Evolutionary conservation across 257 asterid genomes (phyloP).

Genomic region (Solanum chmielewskii): DNA sequence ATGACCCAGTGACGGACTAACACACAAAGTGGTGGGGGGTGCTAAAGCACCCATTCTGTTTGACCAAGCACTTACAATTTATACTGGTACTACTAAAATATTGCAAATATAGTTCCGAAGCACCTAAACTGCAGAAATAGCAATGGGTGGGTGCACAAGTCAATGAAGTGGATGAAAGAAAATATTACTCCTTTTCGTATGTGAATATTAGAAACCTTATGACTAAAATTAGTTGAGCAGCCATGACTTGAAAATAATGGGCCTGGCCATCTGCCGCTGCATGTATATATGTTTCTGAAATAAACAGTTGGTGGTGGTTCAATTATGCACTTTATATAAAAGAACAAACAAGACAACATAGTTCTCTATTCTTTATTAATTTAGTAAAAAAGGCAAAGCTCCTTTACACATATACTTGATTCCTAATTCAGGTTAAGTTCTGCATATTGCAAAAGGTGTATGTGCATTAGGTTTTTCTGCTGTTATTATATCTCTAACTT

Average conservation of each 20-base stretch:
- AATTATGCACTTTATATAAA: background rate
- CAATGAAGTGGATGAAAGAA: background rate
- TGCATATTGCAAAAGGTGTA: background rate
- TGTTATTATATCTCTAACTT: background rate
- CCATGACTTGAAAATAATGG: background rate
- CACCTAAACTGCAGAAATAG: background rate
- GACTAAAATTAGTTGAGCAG: background rate
- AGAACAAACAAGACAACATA: background rate
- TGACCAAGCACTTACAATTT: background rate
- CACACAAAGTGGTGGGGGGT: background rate
- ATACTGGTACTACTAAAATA: background rate
- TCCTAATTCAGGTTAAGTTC: background rate
- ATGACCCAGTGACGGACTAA: background rate
- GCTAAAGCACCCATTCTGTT: background rate
- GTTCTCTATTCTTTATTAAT: background rate
- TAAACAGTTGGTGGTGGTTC: background rate
- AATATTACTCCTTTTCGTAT: background rate
- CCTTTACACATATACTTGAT: background rate
- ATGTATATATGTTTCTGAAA: background rate
- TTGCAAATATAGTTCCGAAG: background rate
- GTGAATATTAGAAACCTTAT: background rate
- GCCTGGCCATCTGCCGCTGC: background rate
- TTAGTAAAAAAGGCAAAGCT: background rate
- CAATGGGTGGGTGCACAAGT: background rate
- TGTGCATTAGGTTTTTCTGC: background rate